Base-by-base conservation (phyloP, 805 yeast species). In the Metschnikowia anglica region DNA sequence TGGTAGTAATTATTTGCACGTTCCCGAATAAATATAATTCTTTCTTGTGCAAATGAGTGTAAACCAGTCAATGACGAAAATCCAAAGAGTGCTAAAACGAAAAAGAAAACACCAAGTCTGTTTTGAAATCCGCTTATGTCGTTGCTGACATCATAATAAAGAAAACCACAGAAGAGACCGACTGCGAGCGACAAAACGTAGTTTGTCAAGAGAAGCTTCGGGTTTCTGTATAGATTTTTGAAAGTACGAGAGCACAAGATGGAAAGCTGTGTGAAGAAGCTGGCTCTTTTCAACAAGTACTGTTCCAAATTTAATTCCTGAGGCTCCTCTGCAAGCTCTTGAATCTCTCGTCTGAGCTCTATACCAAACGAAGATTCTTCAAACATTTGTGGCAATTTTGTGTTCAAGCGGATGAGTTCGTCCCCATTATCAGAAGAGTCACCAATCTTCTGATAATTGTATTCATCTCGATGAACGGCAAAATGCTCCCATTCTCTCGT, bases 41-140 rank as follows among this genome's bases (percentile, higher is more conserved):
- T 74, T 61, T 93, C 99, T 40, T 80, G 75, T 0, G 96, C 81
- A 62, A 93, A 93, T 3, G 96, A 79, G 52, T 89, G 91, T 41
- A 93, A 70, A 0, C 97, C 95, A 0, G 98, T 91, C 56, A 93
- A 74, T 0, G 98, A 85, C 1, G 95, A 84, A 62, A 93, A 93
- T 0, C 99, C 99, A 70, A 93, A 90, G 56, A 90, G 77, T 3
- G 98, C 88, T 47, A 93, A 72, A 39, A 90, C 66, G 63, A 93
- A 93, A 71, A 93, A 91, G 65, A 93, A 93, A 46, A 93, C 70
- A 0, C 99, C 99, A 51, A 93, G 73, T 54, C 99, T 76, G 64
- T 93, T 93, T 63, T 93, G 99, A 72, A 93, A 93, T 0, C 99
- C 99, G 56, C 96, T 82, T 42, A 93, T 91, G 61, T 91, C 97